Conservation (phyloP, 2,329 filamentous ascomycete genomes). For the Biscogniauxia mediterranea region DNA sequence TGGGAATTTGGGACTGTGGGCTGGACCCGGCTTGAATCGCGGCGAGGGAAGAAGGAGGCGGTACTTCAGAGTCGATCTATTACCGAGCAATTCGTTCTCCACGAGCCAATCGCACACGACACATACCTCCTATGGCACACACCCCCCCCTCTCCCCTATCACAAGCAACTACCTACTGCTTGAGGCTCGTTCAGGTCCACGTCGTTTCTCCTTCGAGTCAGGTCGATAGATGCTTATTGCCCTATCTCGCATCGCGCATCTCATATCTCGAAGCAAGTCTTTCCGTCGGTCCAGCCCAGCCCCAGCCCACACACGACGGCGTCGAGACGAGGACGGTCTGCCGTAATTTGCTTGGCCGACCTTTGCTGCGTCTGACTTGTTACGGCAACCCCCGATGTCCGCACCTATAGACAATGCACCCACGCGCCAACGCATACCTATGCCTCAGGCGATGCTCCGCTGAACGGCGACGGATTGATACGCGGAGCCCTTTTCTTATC, state of each 20-base stretch:
- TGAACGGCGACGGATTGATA: background rate
- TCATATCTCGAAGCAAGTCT: background rate
- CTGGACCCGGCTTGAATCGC: constrained; percentile 15
- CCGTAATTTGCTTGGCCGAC: background rate
- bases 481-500: constrained; percentile 7
- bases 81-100: constrained; percentile 11
- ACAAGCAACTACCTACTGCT: background rate
- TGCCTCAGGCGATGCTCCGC: constrained; percentile 1
- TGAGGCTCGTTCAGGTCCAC: background rate
- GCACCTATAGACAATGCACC: background rate
- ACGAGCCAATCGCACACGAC: background rate
- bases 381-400: background rate
- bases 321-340: background rate
- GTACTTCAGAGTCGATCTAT: constrained; percentile 18
- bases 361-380: background rate
- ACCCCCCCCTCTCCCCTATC: background rate
- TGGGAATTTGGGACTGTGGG: constrained; percentile 3
- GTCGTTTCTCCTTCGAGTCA: background rate
- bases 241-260: background rate
- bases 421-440: background rate
- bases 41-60: constrained; percentile 17
- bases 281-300: background rate
- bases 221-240: background rate
- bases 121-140: background rate
- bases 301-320: background rate